Base-by-base conservation (phyloP, 1,284 basidiomycete species). In the Ganoderma resinaceum region DNA sequence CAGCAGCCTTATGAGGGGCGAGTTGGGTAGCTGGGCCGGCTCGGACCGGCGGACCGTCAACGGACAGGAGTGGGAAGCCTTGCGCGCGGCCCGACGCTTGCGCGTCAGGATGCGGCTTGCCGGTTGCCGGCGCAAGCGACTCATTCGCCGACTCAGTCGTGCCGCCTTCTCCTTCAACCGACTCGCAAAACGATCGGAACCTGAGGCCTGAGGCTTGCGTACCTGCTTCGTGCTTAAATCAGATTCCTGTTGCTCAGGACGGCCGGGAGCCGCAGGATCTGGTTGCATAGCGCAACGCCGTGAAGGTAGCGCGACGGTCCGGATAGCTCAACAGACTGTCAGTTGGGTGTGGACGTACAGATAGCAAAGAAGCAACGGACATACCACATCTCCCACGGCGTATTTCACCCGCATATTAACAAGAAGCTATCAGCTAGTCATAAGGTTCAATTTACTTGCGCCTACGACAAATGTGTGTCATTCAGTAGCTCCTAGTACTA, bases 41-140 rank as follows among this genome's bases (percentile, higher is more conserved):
- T 11, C 68, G 70, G 70, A 3, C 67, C 70, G 66, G n/a, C 70
- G 68, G 67, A 11, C 70, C 70, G 70, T 49, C 46, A n/a, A 23
- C 46, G 11, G 46, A 20, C 43, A 16, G 43, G 43, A 46, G n/a
- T 49, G 23, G 57, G 40, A 40, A 29, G 43, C 2, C 37, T 42
- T 29, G 16, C 3, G 8, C n/a, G 58, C 20, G 68, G 68, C 43
- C 68, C 66, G 66, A 2, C 26, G 9, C 52, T 62, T 58, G 43
- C 35, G n/a, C 16, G 37, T 29, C 65, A 43, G 66, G 49, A n/a
- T 60, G 40, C 43, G 43, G 43, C 23, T n/a, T 46, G 43, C 43
- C 43, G 43, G 7, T 23, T 46, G 43, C 43, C 43, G 43, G 7
- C 9, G 43, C 43, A 46, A 23, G n/a, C 43, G 20, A 46, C 43